Base-by-base conservation (phyloP, 352 stramenopile species). In the Ophiocytium majus region DNA sequence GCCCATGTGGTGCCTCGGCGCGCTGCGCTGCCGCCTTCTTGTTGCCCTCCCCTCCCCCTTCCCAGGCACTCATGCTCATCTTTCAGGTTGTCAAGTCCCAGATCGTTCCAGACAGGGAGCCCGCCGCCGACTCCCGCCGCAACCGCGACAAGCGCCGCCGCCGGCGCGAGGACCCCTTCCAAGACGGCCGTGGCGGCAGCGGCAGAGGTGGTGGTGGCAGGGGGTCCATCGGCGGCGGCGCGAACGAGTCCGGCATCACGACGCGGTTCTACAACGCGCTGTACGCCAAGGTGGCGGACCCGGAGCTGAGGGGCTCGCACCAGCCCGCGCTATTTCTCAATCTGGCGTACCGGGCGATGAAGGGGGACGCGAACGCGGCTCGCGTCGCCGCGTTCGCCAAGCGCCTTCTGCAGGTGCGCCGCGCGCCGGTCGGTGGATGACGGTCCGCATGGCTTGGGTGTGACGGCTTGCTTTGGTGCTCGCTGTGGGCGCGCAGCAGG, bases 241-340 rank as follows among this genome's bases (percentile, higher is more conserved):
- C 5, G 37, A 36, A 28, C 37, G 75, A 89, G 31, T 9, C 79
- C 91, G 50, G 37, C 10, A 91, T 98, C 76, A 95, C 94, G 74
- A 94, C 98, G 89, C 92, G 97, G 9, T 99, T 99, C 85, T 99
- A 99, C 92, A 92, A 93, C 50, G 95, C 97, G 1, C 91, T 99
- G 9, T 99, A 99, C 91, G 92, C 92, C 63, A 98, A 97, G 87
- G 89, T 99, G 14, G 89, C 92, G n/a, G 92, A 97, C 71, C 88
- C 92, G 9, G 94, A 96, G 57, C 90, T 98, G 84, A 85, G 94
- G 36, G 90, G 91, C 37, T 93, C 96, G 83, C 97, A 95, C 35
- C 95, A 98, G 89, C 91, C 98, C 86, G 98, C 96, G 19, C 91
- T 98, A 79, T 98, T 98, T 81, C 92, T 99, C 32, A 99, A 99